phyloP scores from a whole-genome alignment of 257 asterid species.

The Plantago ovata region DNA sequence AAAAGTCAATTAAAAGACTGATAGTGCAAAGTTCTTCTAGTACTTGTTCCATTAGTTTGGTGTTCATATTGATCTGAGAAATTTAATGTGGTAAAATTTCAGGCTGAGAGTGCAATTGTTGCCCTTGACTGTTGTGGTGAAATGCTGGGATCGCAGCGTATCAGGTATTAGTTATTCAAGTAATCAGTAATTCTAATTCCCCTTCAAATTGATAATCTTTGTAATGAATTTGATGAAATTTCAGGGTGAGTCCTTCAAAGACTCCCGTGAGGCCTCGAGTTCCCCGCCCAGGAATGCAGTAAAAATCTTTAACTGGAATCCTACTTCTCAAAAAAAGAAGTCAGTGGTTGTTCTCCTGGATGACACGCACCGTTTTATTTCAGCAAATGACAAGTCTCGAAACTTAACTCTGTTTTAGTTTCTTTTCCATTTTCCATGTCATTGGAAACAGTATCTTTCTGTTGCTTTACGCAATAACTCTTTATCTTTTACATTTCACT shows the following conservation, averaged over 20 bases:
- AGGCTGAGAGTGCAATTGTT: slow-evolving; percentile 91
- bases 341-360: slow-evolving; percentile 37
- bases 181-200: neutral
- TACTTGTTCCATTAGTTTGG: too few relatives aligned
- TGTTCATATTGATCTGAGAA: too few relatives aligned
- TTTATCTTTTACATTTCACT: slow-evolving; percentile 26
- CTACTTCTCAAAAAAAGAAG: slow-evolving; percentile 19
- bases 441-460: slow-evolving; percentile 30
- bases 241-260: slow-evolving; percentile 98
- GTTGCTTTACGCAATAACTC: slow-evolving; percentile 21
- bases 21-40: too few relatives aligned
- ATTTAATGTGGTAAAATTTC: slow-evolving; percentile 13
- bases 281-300: slow-evolving; percentile 44
- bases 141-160: slow-evolving; percentile 71
- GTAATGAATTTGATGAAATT: slow-evolving; percentile 10
- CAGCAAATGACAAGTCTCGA: slow-evolving; percentile 27
- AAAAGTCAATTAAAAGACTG: too few relatives aligned
- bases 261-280: slow-evolving; percentile 91
- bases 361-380: slow-evolving; percentile 22
- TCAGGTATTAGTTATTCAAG: slow-evolving; percentile 47
- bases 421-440: slow-evolving; percentile 24
- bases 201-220: neutral
- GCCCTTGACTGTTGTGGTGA: slow-evolving; percentile 92
- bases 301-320: slow-evolving; percentile 13
- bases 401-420: slow-evolving; percentile 29